Base-by-base conservation (phyloP, 768 basidiomycete species). In the Termitomyces eurrhizus region DNA sequence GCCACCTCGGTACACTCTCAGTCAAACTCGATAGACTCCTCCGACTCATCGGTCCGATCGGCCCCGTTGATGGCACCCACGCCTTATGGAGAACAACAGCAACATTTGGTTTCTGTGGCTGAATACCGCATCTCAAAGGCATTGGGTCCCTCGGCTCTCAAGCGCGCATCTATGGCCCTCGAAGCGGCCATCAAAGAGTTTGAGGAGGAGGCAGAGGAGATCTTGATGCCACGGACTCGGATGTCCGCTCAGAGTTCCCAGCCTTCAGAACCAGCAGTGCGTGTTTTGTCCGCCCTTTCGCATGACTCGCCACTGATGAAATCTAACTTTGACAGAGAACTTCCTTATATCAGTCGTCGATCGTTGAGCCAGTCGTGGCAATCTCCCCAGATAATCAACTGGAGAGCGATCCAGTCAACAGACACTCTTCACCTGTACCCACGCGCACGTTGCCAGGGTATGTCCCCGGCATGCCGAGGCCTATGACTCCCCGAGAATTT, bases 381-480 rank as follows among this genome's bases (percentile, higher is more conserved):
- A 83, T 90, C 58, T 89, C 85, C 26, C 80, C 84, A 35, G 88
- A 90, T 67, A 83, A 80, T 57, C 80, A 82, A 45, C 69, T 77
- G 24, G 72, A 75, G 45, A 69, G 76, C 35, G 79, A 84, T 50
- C 72, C 78, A 41, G 57, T 49, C 49, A 76, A 78, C 52, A 81
- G 76, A 44, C 81, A 79, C n/a, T 72, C 82, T 52, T 88, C 86
- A 2, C 88, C 88, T 46, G 76, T 86, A 26, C 86, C 87, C 32
- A 77, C 84, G 50, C 82, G 83, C 48, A 83, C 77, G 3, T 68
- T 91, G 24, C 92, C 92, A 57, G 92, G 92, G 14, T 94, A 94
- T 72, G 86, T 92, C 59, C 92, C 92, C 26, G 92, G 92, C 12
- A 94, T 94, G 92, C 89, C 90, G 24, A 79, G 92, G 45, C 92